These are phyloP conservation scores for Mortierella polycephala DNA, from an alignment of 371 early-diverging fungal genomes.

Conservation along the genomic window DNA sequence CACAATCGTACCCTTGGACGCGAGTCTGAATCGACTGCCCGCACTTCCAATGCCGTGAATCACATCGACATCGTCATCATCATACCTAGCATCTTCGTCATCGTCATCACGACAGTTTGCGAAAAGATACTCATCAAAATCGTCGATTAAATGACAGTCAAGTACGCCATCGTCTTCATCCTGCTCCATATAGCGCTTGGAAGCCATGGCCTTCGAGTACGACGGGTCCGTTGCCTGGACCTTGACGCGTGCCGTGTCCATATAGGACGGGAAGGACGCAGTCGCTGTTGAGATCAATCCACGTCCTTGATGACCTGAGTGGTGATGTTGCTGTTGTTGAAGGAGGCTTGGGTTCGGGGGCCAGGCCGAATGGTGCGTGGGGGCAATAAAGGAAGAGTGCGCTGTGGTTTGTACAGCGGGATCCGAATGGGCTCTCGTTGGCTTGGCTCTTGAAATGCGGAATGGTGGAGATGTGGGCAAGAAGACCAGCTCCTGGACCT, in stretches of 20 bases:
- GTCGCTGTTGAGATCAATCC: slow-evolving; percentile 26
- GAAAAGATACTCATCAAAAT: slow-evolving; percentile 20
- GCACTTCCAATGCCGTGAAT: slow-evolving; percentile 12
- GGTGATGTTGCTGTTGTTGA: neutral
- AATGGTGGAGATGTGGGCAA: slow-evolving; percentile 46
- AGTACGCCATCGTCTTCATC: slow-evolving; percentile 21
- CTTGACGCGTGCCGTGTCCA: slow-evolving; percentile 33
- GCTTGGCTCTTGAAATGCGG: slow-evolving; percentile 48
- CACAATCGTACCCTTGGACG: slow-evolving; percentile 21
- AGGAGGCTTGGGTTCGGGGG: neutral
- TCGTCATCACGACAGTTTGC: slow-evolving; percentile 24
- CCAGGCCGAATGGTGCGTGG: neutral
- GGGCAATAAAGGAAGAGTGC: slow-evolving; percentile 39
- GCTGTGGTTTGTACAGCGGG: slow-evolving; percentile 34
- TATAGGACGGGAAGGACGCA: slow-evolving; percentile 5
- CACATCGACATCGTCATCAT: slow-evolving; percentile 16
- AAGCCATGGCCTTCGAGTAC: neutral
- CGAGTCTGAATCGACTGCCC: slow-evolving; percentile 10
- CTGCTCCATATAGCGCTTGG: neutral
- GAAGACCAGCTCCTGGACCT: slow-evolving; percentile 49
- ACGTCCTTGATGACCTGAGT: neutral
- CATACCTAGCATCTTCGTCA: slow-evolving; percentile 4
- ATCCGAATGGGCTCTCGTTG: slow-evolving; percentile 45
- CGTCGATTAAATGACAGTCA: slow-evolving; percentile 16
- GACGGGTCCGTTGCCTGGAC: slow-evolving; percentile 13